These are phyloP conservation scores for Volutella citrinella DNA, from an alignment of 2,329 filamentous ascomycete species.

Conservation along the genomic window DNA sequence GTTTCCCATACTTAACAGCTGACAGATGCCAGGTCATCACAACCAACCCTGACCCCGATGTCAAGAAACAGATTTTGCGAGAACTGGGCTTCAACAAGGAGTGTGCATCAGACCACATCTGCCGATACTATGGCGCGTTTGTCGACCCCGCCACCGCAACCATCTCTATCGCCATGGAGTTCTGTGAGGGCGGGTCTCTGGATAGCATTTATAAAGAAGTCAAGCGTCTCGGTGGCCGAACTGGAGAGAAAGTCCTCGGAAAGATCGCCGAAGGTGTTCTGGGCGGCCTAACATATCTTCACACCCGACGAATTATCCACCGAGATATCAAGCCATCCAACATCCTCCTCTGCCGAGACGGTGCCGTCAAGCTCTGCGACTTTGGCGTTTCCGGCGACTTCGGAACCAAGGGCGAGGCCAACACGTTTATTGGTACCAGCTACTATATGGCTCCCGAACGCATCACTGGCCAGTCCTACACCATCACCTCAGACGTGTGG, in stretches of 20 bases:
- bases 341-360: constrained; percentile 86
- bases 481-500: constrained; percentile 98
- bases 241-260: constrained; percentile 93
- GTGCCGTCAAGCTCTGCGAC: constrained; percentile 96
- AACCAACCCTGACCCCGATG: constrained; percentile 93
- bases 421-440: constrained; percentile 97
- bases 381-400: constrained; percentile 98
- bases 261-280: constrained; percentile 96
- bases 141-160: constrained; percentile 94
- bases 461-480: constrained; percentile 96
- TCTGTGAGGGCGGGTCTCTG: constrained; percentile 92
- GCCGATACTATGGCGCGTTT: constrained; percentile 95
- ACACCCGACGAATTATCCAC: constrained; percentile 95
- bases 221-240: constrained; percentile 89
- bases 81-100: constrained; percentile 98
- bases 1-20: constrained; percentile 9
- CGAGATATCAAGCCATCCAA: constrained; percentile 98
- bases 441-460: constrained; percentile 99
- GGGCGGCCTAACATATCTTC: constrained; percentile 89
- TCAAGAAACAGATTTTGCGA: constrained; percentile 97
- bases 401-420: constrained; percentile 96
- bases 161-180: constrained; percentile 99
- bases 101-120: constrained; percentile 94
- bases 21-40: constrained; percentile 78
- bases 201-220: constrained; percentile 98